Conservation (phyloP, 257 asterid genomes). For the Plantago major region DNA sequence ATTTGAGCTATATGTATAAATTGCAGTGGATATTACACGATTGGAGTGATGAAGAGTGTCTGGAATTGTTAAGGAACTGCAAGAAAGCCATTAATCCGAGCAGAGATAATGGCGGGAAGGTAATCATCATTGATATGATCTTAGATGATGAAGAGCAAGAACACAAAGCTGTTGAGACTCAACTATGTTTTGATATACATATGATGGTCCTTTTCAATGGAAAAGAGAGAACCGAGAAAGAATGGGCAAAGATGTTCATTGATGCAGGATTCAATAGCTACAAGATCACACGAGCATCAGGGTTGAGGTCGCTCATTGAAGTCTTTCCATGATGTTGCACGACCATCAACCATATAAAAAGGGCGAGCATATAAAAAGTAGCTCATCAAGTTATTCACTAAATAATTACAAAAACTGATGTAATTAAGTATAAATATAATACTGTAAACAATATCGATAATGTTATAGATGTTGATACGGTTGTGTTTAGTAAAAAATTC, state of each 20-base stretch:
- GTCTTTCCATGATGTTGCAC: too few species aligned
- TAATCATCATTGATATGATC: slow-evolving; percentile 12
- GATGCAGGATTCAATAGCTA: slow-evolving; percentile 21
- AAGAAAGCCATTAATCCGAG: slow-evolving; percentile 3
- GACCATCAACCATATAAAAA: too few species aligned
- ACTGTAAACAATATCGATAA: too few species aligned
- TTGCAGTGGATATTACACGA: slow-evolving; percentile 18
- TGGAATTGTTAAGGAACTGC: slow-evolving; percentile 14
- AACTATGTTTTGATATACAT: slow-evolving; percentile 18
- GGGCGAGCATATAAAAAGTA: too few species aligned
- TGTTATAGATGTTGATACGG: too few species aligned
- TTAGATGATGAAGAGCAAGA: neutral
- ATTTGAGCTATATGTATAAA: too few species aligned
- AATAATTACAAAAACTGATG: too few species aligned
- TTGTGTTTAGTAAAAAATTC: too few species aligned
- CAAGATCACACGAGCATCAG: neutral
- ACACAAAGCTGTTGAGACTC: neutral
- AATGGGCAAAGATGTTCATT: slow-evolving; percentile 15
- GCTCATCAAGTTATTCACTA: too few species aligned
- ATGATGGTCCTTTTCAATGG: neutral
- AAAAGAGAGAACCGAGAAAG: slow-evolving; percentile 16
- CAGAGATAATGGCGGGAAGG: slow-evolving; percentile 14
- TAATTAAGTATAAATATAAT: too few species aligned
- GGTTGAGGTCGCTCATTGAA: neutral
- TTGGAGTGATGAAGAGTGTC: slow-evolving; percentile 19